Conservation (phyloP, 1,139 yeast species). For the Zygotorulaspora mrakii region DNA sequence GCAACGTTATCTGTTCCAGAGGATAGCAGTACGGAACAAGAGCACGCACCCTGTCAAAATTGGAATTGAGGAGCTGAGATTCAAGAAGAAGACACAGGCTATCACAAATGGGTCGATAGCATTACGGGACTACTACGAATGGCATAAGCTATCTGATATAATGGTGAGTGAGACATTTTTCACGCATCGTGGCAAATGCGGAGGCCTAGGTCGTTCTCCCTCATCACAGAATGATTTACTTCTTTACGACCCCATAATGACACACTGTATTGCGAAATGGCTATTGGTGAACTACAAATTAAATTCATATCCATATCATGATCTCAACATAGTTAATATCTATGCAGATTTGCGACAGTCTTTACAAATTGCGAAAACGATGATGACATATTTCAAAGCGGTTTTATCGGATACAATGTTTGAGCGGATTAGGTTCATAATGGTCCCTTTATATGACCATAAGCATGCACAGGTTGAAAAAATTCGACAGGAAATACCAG, state of each 20-base stretch:
- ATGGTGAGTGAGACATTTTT: constrained; percentile 26
- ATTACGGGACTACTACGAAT: constrained; percentile 27
- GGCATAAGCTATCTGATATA: constrained; percentile 19
- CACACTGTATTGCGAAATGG: constrained; percentile 33
- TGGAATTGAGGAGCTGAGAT: constrained; percentile 15
- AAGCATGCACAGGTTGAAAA: constrained; percentile 10
- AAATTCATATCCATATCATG: constrained; percentile 34
- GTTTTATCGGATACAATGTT: constrained; percentile 22
- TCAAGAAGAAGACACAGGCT: constrained; percentile 5
- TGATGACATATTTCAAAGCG: constrained; percentile 23
- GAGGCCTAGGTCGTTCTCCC: too few relatives aligned
- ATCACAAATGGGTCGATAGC: constrained; percentile 16
- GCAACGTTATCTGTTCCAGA: constrained; percentile 7
- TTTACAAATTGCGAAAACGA: constrained; percentile 17
- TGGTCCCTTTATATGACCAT: constrained; percentile 31
- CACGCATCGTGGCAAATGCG: constrained; percentile 11
- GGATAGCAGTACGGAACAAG: constrained; percentile 11
- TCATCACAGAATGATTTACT: constrained; percentile 14
- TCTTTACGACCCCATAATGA: constrained; percentile 25
- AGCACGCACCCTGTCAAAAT: constrained; percentile 14
- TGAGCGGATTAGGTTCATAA: constrained; percentile 23
- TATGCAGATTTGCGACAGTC: constrained; percentile 30
- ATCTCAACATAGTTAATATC: constrained; percentile 30
- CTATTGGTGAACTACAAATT: constrained; percentile 32
- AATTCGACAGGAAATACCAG: constrained; percentile 19